Evolutionary conservation across 192 early-diverging fungal species (phyloP), one percentile per base, ranked within the genome.

Genomic region (Umbelopsis ramanniana): DNA sequence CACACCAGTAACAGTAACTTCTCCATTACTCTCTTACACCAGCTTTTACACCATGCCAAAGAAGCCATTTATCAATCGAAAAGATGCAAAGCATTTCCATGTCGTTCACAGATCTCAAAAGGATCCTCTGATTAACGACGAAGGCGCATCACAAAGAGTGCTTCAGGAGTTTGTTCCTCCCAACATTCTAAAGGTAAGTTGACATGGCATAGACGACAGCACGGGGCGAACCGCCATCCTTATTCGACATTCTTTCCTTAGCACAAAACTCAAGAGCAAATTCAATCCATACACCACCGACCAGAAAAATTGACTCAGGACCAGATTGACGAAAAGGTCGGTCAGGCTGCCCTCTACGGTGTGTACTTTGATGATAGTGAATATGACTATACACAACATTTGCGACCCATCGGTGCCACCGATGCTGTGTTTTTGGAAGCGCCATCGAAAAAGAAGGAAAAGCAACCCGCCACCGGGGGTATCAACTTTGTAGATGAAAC

Each of bases 361-460:
- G 85, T 97, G 48, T 95, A 93, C 71, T 94, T 93, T 78, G 92
- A 93, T 71, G 95, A 99, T 79, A 84, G 88, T 66, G 86, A 94
- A 43, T 99, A 98, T 80, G 93, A 99, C 80, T 99, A 99, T 81
- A 88, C 91, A 69, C 88, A 97, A 84, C 97, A 99, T 70, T 85
- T 99, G 76, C 90, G 90, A 46, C 77, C 83, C 35, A 94, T 98
- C 22, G 96, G 97, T 21, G 80, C 74, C 38, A 84, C 91, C 26
- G 87, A 83, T n/a, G 94, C 91, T 24, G 90, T 97, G 47, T 89
- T 94, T 54, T 74, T 99, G 60, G 89, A 92, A 68, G 87, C 93
- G 46, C 76, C 82, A 12, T 82, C 81, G 29, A 77, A 78, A 50
- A 82, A 83, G 22, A 90, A 90, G 63, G 82, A 80, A 53, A 79